phyloP scores from a whole-genome alignment of 1,139 yeast genomes.

The Saccharomycopsis hybrid region DNA sequence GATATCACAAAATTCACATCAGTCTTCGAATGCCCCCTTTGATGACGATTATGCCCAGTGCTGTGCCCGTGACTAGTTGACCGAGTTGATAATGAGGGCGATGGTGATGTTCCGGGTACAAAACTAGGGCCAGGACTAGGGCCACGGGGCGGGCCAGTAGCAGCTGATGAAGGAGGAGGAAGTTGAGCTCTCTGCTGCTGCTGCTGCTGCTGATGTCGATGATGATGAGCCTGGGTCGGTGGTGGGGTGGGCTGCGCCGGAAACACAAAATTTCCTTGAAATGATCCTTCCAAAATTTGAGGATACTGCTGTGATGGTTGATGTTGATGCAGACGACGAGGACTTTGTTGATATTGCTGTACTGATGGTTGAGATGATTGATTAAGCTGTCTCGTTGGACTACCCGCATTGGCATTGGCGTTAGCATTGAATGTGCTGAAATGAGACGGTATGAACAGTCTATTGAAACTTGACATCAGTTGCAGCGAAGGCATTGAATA shows the following conservation, averaged over 20 bases:
- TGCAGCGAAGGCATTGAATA: no score
- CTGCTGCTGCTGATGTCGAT: constrained; percentile 2
- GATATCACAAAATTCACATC: constrained; percentile 19
- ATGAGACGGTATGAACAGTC: no score
- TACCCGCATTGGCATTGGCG: no score
- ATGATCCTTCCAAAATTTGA: neutral
- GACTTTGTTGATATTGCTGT: no score
- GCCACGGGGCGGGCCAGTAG: neutral
- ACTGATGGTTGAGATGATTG: no score
- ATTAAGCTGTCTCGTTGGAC: no score
- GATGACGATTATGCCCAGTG: constrained; percentile 3
- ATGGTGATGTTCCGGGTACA: neutral
- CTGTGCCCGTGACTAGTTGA: no score
- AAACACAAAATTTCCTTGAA: constrained; percentile 5
- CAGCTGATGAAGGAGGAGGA: neutral
- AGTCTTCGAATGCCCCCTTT: constrained; percentile 13
- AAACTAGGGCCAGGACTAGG: neutral
- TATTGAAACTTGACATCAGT: no score
- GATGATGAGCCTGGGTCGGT: no score
- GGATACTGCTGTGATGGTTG: constrained; percentile 3
- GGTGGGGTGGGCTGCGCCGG: constrained; percentile 4
- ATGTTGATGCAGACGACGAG: neutral
- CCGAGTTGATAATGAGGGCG: neutral
- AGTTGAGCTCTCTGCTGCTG: neutral
- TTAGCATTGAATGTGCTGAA: no score